A percentile compares a stretch with the other conserved stretches of the same genome.
Evolutionary conservation across 805 yeast species (phyloP).

Genomic region (Candida mattraensis): DNA sequence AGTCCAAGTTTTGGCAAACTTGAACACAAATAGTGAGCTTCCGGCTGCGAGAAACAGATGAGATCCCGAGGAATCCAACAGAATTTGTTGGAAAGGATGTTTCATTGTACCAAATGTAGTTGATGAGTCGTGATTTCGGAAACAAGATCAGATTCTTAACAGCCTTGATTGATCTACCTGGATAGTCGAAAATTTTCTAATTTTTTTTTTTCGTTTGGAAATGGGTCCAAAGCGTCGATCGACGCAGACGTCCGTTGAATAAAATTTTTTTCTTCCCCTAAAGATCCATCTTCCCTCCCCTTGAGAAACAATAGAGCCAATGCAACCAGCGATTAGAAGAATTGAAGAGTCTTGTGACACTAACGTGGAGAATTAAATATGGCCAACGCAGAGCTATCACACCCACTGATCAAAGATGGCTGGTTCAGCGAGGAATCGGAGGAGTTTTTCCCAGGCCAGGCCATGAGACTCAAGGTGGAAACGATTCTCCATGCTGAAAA

Average conservation of each 20-base stretch:
- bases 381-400: constrained; percentile 38
- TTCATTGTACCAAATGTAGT: too few species aligned
- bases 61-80: constrained; percentile 44
- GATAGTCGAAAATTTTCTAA: constrained; percentile 4
- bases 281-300: not conserved
- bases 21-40: constrained; percentile 57
- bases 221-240: constrained; percentile 14
- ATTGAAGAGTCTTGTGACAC: not conserved
- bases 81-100: constrained; percentile 68
- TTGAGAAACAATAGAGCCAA: not conserved
- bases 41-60: constrained; percentile 57
- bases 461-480: constrained; percentile 64
- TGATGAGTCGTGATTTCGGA: too few species aligned
- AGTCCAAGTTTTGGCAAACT: constrained; percentile 26
- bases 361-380: constrained; percentile 2
- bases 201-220: constrained; percentile 3
- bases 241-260: constrained; percentile 2
- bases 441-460: constrained; percentile 83
- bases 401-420: constrained; percentile 55
- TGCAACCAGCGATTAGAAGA: not conserved
- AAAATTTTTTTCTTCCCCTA: constrained; percentile 12
- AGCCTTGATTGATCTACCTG: too few species aligned
- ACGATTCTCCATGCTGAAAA: constrained; percentile 63
- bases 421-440: constrained; percentile 84
- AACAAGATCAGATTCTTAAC: too few species aligned